Evolutionary conservation across 164 flowering plant genomes (phyloP).

Genomic region (Euptelea pleiosperma): DNA sequence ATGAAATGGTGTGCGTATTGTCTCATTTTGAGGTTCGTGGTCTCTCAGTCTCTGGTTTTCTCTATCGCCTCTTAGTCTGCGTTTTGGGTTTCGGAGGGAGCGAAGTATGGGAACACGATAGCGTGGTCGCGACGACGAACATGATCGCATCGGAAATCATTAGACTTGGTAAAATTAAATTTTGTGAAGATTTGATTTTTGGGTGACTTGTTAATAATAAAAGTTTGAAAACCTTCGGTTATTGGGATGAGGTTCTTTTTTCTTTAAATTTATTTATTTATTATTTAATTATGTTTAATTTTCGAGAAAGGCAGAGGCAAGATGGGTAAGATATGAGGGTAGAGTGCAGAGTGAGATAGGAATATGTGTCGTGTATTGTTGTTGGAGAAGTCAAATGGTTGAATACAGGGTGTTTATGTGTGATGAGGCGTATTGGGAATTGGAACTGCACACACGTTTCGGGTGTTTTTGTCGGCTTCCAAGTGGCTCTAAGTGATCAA

Average conservation of each 20-base stretch:
- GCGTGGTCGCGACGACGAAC: slow-evolving; percentile 77
- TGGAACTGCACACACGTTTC: not conserved
- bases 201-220: slow-evolving; percentile 6
- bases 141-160: slow-evolving; percentile 38
- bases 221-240: slow-evolving; percentile 10
- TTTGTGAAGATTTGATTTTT: slow-evolving; percentile 3
- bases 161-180: slow-evolving; percentile 7
- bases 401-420: too few relatives aligned
- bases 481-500: slow-evolving; percentile 15
- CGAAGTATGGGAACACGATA: slow-evolving; percentile 28
- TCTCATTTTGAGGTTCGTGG: slow-evolving; percentile 15
- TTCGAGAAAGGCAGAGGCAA: not conserved
- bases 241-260: slow-evolving; percentile 1
- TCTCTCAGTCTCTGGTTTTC: too few relatives aligned
- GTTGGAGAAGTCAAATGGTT: slow-evolving; percentile 28
- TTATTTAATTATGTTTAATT: slow-evolving; percentile 5
- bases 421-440: too few relatives aligned
- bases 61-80: too few relatives aligned
- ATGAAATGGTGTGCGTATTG: slow-evolving; percentile 44
- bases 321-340: not conserved
- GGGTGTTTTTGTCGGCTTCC: slow-evolving; percentile 17
- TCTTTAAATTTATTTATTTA: not conserved
- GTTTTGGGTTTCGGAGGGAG: too few relatives aligned
- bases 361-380: slow-evolving; percentile 46
- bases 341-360: slow-evolving; percentile 30